Conservation (phyloP, 2,329 filamentous ascomycete species). For the Hypoxylon sp. region DNA sequence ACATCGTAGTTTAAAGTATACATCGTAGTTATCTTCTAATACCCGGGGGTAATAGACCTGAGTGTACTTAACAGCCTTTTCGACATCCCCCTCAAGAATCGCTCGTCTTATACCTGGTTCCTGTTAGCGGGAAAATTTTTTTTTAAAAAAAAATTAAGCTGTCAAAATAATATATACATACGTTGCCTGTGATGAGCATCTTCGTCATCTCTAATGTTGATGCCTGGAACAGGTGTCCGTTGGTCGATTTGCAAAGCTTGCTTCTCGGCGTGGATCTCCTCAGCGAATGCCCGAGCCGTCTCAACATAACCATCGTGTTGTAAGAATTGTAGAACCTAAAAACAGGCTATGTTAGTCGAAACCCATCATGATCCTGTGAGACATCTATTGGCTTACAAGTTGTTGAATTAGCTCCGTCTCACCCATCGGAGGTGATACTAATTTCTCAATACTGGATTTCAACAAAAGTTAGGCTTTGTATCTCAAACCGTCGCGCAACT, state of each 20-base stretch:
- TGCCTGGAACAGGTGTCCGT: slow-evolving; percentile 66
- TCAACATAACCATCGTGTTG: slow-evolving; percentile 97
- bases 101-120: slow-evolving; percentile 83
- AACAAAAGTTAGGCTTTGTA: slow-evolving; percentile 35
- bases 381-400: slow-evolving; percentile 66
- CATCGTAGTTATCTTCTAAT: slow-evolving; percentile 82
- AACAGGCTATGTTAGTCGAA: slow-evolving; percentile 31
- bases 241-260: slow-evolving; percentile 75
- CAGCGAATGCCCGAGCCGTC: slow-evolving; percentile 88
- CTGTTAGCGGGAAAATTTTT: slow-evolving; percentile 29
- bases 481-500: not conserved
- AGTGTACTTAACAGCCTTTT: slow-evolving; percentile 87
- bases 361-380: not conserved
- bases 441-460: slow-evolving; percentile 64
- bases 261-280: slow-evolving; percentile 83
- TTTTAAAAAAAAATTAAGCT: not conserved
- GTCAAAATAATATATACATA: slow-evolving; percentile 62
- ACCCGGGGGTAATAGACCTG: slow-evolving; percentile 84
- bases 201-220: slow-evolving; percentile 83
- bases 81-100: slow-evolving; percentile 92
- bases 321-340: slow-evolving; percentile 83
- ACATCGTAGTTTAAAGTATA: slow-evolving; percentile 89
- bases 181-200: slow-evolving; percentile 90
- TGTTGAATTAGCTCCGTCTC: slow-evolving; percentile 87
- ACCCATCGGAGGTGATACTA: slow-evolving; percentile 73